Evolutionary conservation across 2,329 filamentous ascomycete species (phyloP), one percentile per base, ranked within the genome.

Genomic region (Diaporthe caulivora): DNA sequence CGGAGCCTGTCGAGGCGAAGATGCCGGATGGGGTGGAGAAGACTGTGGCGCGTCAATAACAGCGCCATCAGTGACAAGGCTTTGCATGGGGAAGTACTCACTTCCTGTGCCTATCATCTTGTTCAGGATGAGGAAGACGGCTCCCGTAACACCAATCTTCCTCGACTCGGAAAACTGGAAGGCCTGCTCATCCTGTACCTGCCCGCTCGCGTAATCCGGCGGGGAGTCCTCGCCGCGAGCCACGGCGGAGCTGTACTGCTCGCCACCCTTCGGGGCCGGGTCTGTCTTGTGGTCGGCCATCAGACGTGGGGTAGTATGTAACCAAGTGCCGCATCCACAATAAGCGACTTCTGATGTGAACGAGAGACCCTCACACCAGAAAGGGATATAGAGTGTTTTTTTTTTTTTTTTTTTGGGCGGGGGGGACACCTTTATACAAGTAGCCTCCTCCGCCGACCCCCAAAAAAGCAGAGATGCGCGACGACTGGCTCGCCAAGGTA

Each of bases 61-160:
- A 5, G 34, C 21, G 15, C n/a, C 11, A 62, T n/a, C n/a, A n/a
- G n/a, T 0, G 51, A 2, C 9, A 5, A 26, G 2, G 9, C 17
- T 24, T 11, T 44, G 26, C 6, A 8, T 5, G 0, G 55, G 24
- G 26, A 26, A 29, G 10, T 11, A 82, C 86, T 78, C 78, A 89
- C 87, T 89, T 77, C 88, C 88, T 2, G 88, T 89, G 15, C 88
- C 88, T 51, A 90, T 89, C 87, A 90, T 90, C 77, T 89, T 89
- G 73, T 90, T 90, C 24, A 90, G 75, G 51, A 90, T 90, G 51
- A 90, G 75, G 71, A 89, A 89, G 0, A 88, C 85, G 8, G 88
- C 85, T 3, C 87, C 87, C 0, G 84, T 86, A 37, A 89, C 80
- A 0, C 88, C 88, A 26, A 90, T 86, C 79, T 89, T 88, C 11